phyloP scores from a whole-genome alignment of 2,329 filamentous ascomycete species.

The Phoma sp. region DNA sequence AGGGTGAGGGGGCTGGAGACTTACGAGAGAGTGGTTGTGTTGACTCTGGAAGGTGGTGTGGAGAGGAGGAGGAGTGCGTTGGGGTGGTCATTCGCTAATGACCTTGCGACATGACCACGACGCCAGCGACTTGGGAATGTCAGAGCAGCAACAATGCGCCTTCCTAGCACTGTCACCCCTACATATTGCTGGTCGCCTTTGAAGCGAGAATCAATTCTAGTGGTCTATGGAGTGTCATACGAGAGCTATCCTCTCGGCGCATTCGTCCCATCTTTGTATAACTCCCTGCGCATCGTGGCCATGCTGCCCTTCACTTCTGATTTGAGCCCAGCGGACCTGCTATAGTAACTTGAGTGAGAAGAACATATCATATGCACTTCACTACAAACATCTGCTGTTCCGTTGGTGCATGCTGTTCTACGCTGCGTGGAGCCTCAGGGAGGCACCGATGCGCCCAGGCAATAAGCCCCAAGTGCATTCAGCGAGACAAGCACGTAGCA shows the following conservation, averaged over 20 bases:
- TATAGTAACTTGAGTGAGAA: neutral
- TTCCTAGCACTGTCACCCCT: constrained; percentile 22
- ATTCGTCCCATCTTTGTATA: constrained; percentile 22
- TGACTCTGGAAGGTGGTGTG: constrained; percentile 28
- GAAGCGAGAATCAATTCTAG: constrained; percentile 19
- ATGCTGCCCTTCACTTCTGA: neutral
- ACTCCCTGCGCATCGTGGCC: constrained; percentile 4
- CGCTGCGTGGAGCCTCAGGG: constrained; percentile 32
- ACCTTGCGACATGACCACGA: constrained; percentile 26
- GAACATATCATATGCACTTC: neutral
- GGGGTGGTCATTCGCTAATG: constrained; percentile 33
- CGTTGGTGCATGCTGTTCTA: neutral
- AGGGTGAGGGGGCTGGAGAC: constrained; percentile 27
- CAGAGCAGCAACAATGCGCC: constrained; percentile 32
- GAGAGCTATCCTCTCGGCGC: constrained; percentile 18
- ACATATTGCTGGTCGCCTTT: constrained; percentile 29
- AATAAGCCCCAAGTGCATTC: constrained; percentile 30
- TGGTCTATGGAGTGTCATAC: constrained; percentile 6
- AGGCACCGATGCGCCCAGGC: constrained; percentile 41
- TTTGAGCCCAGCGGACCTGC: constrained; percentile 4
- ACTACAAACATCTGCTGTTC: neutral
- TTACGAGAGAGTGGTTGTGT: constrained; percentile 34
- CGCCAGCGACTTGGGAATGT: constrained; percentile 36
- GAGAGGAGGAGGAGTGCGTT: constrained; percentile 32
- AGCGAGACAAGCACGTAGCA: constrained; percentile 32